Base-by-base conservation (phyloP, 257 asterid species). In the Orobanche coerulescens region DNA sequence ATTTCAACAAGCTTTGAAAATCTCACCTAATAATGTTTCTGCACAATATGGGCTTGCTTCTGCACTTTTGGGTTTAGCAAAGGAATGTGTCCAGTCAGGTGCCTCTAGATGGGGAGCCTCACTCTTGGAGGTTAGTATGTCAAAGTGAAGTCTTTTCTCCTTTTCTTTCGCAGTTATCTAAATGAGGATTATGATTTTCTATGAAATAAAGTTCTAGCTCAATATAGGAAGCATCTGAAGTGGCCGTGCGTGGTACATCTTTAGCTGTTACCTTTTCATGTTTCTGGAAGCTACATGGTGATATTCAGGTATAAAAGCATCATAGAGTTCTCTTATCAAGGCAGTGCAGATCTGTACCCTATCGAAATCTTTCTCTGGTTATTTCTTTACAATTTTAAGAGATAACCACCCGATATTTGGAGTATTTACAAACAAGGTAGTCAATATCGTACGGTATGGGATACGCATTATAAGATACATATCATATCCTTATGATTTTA, bases 101-200 rank as follows among this genome's bases (percentile, higher is more conserved):
- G 97, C 98, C 73, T 84, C 76, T 68, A 79, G 73, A 77, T 89
- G 97, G 98, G 95, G 91, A 48, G 91, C 98, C 59, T 81, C 94
- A 24, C 81, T 84, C 44, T 73, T 93, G 80, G 95, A 86, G 98
- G 98, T 86, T 44, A 73, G 83, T 78, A 1, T 50, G 58, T 54
- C 65, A 62, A 62, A 61, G 13, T 53, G 23, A 49, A 46, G 44
- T 33, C 61, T 18, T 44, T 61, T 31, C 72, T 31, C 31, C 48
- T 65, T 31, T 74, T 31, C 31, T 53, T 65, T 61, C 64, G 56
- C 34, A 44, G 60, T 57, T 49, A 52, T 62, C 46, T 23, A 26
- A 52, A 26, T 71, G 65, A 62, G 54, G 23, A 68, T 60, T 40
- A 58, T 43, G 51, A 48, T 73, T 52, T 49, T 64, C 31, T 36